Base-by-base conservation (phyloP, 2,329 filamentous ascomycete genomes). In the Hymenoscyphus occultus region DNA sequence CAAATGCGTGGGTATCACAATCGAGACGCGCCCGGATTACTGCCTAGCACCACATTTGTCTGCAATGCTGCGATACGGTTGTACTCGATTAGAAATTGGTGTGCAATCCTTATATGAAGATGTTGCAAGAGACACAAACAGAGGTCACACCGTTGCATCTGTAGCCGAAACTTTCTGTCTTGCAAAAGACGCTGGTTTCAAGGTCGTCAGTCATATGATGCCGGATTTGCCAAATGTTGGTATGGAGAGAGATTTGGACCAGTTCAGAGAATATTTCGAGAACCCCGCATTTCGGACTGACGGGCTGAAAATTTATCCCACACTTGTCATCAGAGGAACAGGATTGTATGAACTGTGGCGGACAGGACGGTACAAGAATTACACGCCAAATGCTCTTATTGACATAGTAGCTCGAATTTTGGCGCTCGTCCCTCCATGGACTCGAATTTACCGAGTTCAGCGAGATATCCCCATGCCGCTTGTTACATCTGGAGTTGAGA, bases 141-240 rank as follows among this genome's bases (percentile, higher is more conserved):
- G 95, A 74, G 95, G 95, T 0, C 95, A 99, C 77, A 99, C 95
- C 0, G 95, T 99, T 31, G 92, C 93, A 6, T 87, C 96, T 0
- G 95, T 99, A 0, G 94, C 93, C 39, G 93, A 99, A 78, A 99
- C 95, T 0, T 99, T 99, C 76, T 96, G 91, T 71, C 83, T 97
- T n/a, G 88, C 95, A 69, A 99, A 99, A 78, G 96, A 99, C 77
- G 93, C 96, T 5, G 95, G 95, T 0, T 99, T 97, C 84, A 99
- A 99, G 78, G 95, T 99, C 0, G 95, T 99, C 68, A 96, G 92
- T 71, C 95, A 99, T 79, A 99, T 99, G 95, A 99, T 99, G 95
- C 95, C 95, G 1, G 95, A 99, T 76, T 80, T 99, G 59, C 95
- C 95, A 3, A 99, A 99, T 73, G 95, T 99, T 2, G 95, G 95